Conservation (phyloP, 2,329 filamentous ascomycete species). For the Xylariales sp. region DNA sequence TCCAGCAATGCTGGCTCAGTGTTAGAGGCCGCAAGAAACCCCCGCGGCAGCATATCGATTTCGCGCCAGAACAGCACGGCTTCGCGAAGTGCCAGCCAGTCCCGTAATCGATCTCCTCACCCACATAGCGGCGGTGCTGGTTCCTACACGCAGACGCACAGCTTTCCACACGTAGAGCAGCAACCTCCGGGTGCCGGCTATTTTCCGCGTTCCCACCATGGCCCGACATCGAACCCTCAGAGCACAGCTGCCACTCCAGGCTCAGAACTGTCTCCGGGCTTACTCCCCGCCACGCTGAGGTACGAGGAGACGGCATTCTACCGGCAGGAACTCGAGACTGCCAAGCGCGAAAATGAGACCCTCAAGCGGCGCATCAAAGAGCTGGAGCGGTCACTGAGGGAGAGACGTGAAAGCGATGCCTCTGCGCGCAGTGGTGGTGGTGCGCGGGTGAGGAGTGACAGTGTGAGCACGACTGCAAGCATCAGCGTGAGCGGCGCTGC, state of each 20-base stretch:
- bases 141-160: constrained; percentile 44
- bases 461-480: constrained; percentile 49
- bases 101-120: constrained; percentile 31
- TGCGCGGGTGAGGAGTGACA: constrained; percentile 39
- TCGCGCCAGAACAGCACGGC: constrained; percentile 51
- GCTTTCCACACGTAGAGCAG: constrained; percentile 26
- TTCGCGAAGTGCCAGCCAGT: constrained; percentile 48
- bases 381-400: constrained; percentile 51
- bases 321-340: constrained; percentile 54
- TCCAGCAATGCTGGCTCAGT: constrained; percentile 33
- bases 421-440: constrained; percentile 2
- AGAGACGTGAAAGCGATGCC: constrained; percentile 40
- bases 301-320: constrained; percentile 61
- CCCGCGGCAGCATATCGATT: constrained; percentile 35
- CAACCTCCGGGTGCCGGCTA: constrained; percentile 19
- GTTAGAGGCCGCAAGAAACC: constrained; percentile 41
- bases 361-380: constrained; percentile 59
- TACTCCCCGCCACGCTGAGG: constrained; percentile 52
- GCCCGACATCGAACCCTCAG: constrained; percentile 31
- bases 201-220: constrained; percentile 25
- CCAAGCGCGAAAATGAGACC: constrained; percentile 60
- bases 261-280: constrained; percentile 45
- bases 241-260: constrained; percentile 37
- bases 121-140: constrained; percentile 29
- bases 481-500: constrained; percentile 33